Evolutionary conservation across 2,329 filamentous ascomycete species (phyloP).

Genomic region (Didymosphaeria variabile): DNA sequence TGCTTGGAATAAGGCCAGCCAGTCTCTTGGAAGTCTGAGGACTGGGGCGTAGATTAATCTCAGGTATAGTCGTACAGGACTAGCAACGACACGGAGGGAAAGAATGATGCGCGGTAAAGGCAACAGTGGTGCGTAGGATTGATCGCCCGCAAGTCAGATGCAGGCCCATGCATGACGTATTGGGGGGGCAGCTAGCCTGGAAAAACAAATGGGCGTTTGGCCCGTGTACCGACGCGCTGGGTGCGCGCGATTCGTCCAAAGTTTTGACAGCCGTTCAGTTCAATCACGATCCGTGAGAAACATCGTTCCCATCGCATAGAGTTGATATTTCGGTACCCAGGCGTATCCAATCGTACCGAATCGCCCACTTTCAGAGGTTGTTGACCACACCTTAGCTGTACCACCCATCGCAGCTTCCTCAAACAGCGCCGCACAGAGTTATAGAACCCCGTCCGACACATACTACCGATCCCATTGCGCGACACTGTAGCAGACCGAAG

Average conservation of each 20-base stretch:
- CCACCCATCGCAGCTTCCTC: constrained; percentile 1
- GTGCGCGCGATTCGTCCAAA: constrained; percentile 33
- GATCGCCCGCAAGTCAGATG: constrained; percentile 47
- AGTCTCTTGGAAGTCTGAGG: not conserved
- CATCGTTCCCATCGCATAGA: not conserved
- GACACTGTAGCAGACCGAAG: not conserved
- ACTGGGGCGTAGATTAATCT: constrained; percentile 16
- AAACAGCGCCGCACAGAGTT: constrained; percentile 16
- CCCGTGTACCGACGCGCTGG: constrained; percentile 34
- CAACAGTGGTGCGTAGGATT: constrained; percentile 24
- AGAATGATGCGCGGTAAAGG: constrained; percentile 33
- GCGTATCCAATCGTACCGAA: not conserved
- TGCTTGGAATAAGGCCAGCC: constrained; percentile 22
- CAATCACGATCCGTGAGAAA: constrained; percentile 12
- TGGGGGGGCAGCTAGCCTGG: not conserved
- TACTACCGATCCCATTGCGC: not conserved
- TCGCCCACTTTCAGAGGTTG: not conserved
- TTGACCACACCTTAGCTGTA: constrained; percentile 4
- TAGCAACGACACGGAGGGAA: constrained; percentile 31
- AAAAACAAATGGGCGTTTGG: constrained; percentile 20
- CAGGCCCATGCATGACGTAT: constrained; percentile 48
- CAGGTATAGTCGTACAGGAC: constrained; percentile 24
- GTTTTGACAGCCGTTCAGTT: constrained; percentile 22
- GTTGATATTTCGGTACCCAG: not conserved
- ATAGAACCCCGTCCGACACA: constrained; percentile 14